Evolutionary conservation across 1,139 yeast species (phyloP).

Genomic region (Taphrina flavorubra): DNA sequence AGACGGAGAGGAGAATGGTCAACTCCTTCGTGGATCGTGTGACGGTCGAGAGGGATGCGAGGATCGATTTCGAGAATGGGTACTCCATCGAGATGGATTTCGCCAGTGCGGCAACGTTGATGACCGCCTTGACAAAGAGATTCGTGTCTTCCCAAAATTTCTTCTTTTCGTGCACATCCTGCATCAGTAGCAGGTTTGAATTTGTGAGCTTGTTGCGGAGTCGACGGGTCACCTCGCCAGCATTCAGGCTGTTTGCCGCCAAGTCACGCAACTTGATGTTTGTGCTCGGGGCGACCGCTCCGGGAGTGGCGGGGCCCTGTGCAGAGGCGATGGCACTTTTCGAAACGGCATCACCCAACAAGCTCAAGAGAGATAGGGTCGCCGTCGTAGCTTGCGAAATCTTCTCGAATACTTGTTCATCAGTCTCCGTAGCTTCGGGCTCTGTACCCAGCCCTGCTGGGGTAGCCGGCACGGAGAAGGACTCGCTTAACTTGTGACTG

Average conservation of each 20-base stretch:
- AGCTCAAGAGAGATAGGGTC: conserved; percentile 80
- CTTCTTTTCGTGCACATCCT: conserved; percentile 61
- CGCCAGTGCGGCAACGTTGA: conserved; percentile 44
- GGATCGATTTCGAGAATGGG: conserved; percentile 42
- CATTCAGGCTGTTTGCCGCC: conserved; percentile 74
- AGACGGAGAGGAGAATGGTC: conserved; percentile 44
- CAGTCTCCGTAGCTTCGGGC: conserved; percentile 61
- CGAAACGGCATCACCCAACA: conserved; percentile 75
- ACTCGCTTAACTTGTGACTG: conserved; percentile 13
- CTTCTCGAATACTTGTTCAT: conserved; percentile 76
- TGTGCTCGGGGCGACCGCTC: conserved; percentile 55
- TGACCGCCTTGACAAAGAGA: conserved; percentile 66
- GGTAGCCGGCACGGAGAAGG: conserved; percentile 25
- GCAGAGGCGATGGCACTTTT: conserved; percentile 69
- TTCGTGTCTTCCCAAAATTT: conserved; percentile 88
- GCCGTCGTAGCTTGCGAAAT: conserved; percentile 73
- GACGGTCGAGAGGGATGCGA: conserved; percentile 44
- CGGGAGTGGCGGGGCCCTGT: conserved; percentile 46
- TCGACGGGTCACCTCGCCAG: conserved; percentile 78
- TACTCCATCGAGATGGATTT: conserved; percentile 43
- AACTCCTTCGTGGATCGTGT: conserved; percentile 44
- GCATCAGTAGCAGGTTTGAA: conserved; percentile 58
- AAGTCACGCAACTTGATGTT: conserved; percentile 76
- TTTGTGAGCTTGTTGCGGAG: conserved; percentile 64
- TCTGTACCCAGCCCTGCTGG: conserved; percentile 14